Conservation (phyloP, 1,139 yeast genomes). For the Scheffersomyces stambukii region DNA sequence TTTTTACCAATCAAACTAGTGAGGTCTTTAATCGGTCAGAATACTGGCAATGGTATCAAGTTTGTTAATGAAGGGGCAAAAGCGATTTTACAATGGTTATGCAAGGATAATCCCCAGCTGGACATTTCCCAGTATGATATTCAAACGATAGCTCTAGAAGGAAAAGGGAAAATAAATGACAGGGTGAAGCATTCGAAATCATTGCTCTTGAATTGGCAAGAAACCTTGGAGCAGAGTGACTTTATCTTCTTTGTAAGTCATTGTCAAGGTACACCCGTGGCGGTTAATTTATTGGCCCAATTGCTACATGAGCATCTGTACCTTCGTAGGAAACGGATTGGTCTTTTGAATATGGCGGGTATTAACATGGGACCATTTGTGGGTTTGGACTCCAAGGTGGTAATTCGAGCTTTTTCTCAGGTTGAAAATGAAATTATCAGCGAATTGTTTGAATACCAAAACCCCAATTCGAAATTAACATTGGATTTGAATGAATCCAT, state of each 20-base stretch:
- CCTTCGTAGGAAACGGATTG: slow-evolving; percentile 12
- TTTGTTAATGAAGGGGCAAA: slow-evolving; percentile 33
- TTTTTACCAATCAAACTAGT: slow-evolving; percentile 52
- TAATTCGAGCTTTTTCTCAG: slow-evolving; percentile 42
- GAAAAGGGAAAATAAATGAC: slow-evolving; percentile 45
- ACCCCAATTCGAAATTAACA: slow-evolving; percentile 30
- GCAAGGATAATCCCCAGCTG: slow-evolving; percentile 18
- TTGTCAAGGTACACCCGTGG: slow-evolving; percentile 43
- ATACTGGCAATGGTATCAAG: slow-evolving; percentile 40
- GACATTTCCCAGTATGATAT: slow-evolving; percentile 24
- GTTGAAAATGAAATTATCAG: slow-evolving; percentile 45
- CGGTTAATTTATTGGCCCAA: slow-evolving; percentile 38
- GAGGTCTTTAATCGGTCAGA: slow-evolving; percentile 40
- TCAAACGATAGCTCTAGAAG: slow-evolving; percentile 50
- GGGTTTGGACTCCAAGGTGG: slow-evolving; percentile 43
- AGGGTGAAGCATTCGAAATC: slow-evolving; percentile 24
- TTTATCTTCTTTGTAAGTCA: slow-evolving; percentile 42
- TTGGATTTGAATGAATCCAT: slow-evolving; percentile 28
- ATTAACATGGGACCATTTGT: slow-evolving; percentile 39
- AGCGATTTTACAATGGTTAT: slow-evolving; percentile 39
- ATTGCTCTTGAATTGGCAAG: slow-evolving; percentile 38
- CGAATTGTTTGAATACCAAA: slow-evolving; percentile 47
- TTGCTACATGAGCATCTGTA: slow-evolving; percentile 16
- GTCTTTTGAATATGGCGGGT: slow-evolving; percentile 48
- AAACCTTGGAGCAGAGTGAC: slow-evolving; percentile 32